A percentile compares a stretch with the other conserved stretches of the same genome.
phyloP scores from a whole-genome alignment of 768 basidiomycete species.

The Tylopilus sp. region DNA sequence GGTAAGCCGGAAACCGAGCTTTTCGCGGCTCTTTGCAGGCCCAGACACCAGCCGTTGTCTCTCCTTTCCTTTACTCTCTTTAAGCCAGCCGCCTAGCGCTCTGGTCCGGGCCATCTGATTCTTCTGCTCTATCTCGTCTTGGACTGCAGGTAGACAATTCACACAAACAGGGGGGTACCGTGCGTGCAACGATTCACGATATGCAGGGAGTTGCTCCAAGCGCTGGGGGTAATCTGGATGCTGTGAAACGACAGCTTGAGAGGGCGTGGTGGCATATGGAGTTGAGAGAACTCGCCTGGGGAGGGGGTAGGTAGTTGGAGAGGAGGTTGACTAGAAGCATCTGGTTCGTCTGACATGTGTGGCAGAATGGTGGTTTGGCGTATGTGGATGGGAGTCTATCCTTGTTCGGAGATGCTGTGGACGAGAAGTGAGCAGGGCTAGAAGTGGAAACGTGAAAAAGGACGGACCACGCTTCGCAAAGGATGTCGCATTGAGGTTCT shows the following conservation, averaged over 20 bases:
- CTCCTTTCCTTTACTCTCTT: constrained; percentile 62
- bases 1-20: constrained; percentile 46
- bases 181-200: constrained; percentile 67
- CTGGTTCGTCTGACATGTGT: constrained; percentile 90
- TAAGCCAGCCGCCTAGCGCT: constrained; percentile 71
- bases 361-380: constrained; percentile 67
- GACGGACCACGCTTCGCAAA: constrained; percentile 70
- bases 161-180: constrained; percentile 89
- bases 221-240: constrained; percentile 68
- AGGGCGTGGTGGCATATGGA: neutral
- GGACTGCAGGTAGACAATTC: constrained; percentile 71
- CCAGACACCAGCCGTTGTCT: constrained; percentile 47
- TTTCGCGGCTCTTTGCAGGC: constrained; percentile 40
- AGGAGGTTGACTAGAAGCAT: constrained; percentile 81
- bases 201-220: constrained; percentile 62
- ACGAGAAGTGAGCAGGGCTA: neutral
- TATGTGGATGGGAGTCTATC: constrained; percentile 65
- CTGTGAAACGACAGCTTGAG: constrained; percentile 37
- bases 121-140: constrained; percentile 74
- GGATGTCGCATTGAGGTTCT: constrained; percentile 61
- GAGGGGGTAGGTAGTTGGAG: constrained; percentile 82
- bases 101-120: constrained; percentile 79
- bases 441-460: neutral
- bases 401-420: constrained; percentile 62
- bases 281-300: constrained; percentile 49